Base-by-base conservation (phyloP, 129 eudicot genomes). In the Flaveria ramosissima region DNA sequence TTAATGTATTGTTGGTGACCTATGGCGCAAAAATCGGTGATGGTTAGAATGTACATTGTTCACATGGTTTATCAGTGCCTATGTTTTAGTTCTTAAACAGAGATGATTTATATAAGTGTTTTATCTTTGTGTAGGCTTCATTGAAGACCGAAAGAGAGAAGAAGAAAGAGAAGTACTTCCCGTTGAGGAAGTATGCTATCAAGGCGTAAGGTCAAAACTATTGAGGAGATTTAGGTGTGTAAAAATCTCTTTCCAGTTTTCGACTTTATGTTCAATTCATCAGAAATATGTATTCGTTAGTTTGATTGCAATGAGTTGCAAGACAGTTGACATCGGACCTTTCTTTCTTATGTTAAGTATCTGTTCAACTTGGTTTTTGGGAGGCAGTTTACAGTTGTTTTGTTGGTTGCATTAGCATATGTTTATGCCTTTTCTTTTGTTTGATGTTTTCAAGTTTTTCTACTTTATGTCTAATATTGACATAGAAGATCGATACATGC, bases 131-230 rank as follows among this genome's bases (percentile, higher is more conserved):
- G 32, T 43, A 88, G 93, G 85, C 78, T 36, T 88, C 90, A 6
- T 71, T 88, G 90, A 88, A 88, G 93, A 88, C 93, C 0, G 86
- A 83, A 71, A 81, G 82, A 62, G 82, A 88, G 83, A 86, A 88
- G 85, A 86, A 86, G 86, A 88, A 86, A 68, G 93, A 88, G 75
- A 88, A 83, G 81, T 88, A 88, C 81, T 88, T 86, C 78, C 93
- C 90, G 5, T 23, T 79, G 81, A 86, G 93, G 69, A 88, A 88
- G 81, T 88, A 86, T 79, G 90, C 93, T 47, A 86, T 88, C 69
- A 86, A 86, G 80, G 93, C 85, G 19, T 88, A 84, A 82, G 70
- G 62, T 80, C 26, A 47, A 39, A 57, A 17, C 50, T 19, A 20
- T 65, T 4, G 15, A 51, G 72, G 59, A 50, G 14, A 76, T 74